Conservation (phyloP, 306 rosid genomes). For the Sindora glabra region DNA sequence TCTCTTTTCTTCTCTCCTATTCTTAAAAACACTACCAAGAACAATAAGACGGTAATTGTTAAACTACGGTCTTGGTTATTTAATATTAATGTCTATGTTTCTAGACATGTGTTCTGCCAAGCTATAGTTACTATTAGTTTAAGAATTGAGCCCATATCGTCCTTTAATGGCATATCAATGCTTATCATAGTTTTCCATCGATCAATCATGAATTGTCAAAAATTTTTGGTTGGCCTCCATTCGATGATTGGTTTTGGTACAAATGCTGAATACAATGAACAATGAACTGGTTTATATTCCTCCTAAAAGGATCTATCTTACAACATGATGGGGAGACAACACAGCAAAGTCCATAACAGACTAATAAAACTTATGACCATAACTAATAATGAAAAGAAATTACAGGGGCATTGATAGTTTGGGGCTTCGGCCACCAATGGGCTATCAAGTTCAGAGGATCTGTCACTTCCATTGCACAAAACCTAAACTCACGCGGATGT, state of each 20-base stretch:
- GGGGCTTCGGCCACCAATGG: neutral
- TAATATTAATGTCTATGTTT: neutral
- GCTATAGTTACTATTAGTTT: neutral
- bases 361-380: conserved; percentile 2
- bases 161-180: neutral
- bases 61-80: neutral
- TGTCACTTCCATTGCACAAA: neutral
- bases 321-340: conserved; percentile 11
- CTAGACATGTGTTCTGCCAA: neutral
- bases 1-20: neutral
- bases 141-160: conserved; percentile 8
- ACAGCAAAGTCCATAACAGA: conserved; percentile 2
- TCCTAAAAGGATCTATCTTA: conserved; percentile 11
- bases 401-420: conserved; percentile 17
- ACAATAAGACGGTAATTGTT: no score
- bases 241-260: no score
- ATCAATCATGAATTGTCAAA: conserved; percentile 13
- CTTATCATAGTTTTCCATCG: no score
- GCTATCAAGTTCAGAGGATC: conserved; percentile 10
- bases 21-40: no score
- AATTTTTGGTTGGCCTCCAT: no score
- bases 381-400: neutral
- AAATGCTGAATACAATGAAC: conserved; percentile 20
- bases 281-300: conserved; percentile 9
- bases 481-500: neutral